phyloP scores from a whole-genome alignment of 352 stramenopile species.

The Peronospora tabacina region DNA sequence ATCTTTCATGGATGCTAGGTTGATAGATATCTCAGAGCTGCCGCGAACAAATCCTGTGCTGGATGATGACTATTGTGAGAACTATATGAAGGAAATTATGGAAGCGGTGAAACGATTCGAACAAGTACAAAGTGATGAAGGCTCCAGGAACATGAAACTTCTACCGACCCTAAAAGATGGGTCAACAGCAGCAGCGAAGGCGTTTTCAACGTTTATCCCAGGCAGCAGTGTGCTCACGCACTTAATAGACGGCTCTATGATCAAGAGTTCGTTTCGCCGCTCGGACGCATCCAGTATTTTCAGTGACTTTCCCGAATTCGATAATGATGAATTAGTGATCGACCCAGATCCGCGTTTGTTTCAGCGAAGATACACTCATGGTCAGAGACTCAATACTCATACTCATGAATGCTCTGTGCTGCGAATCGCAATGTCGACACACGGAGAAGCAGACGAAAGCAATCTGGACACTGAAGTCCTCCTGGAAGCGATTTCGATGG shows the following conservation, averaged over 20 bases:
- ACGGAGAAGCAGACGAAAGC: constrained; percentile 43
- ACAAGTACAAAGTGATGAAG: constrained; percentile 33
- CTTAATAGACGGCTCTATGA: constrained; percentile 60
- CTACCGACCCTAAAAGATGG: constrained; percentile 50
- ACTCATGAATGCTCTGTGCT: constrained; percentile 59
- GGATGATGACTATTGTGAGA: constrained; percentile 39
- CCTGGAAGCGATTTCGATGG: constrained; percentile 79
- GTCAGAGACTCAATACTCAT: constrained; percentile 22
- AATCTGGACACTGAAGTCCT: constrained; percentile 70
- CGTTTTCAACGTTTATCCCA: constrained; percentile 67
- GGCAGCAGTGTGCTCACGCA: constrained; percentile 62
- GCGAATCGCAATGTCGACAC: constrained; percentile 74
- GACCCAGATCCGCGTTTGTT: constrained; percentile 46
- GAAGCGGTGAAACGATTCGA: constrained; percentile 56
- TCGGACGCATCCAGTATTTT: constrained; percentile 46
- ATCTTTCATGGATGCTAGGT: constrained; percentile 54
- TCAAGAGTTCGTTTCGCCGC: constrained; percentile 40
- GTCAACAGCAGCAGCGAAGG: constrained; percentile 56
- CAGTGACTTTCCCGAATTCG: constrained; percentile 44
- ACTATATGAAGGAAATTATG: constrained; percentile 56
- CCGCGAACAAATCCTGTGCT: constrained; percentile 36
- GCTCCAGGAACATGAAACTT: constrained; percentile 46
- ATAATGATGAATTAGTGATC: constrained; percentile 46
- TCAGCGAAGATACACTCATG: constrained; percentile 31
- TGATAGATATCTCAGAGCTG: constrained; percentile 64